These are phyloP conservation scores for Nelumbo lutea DNA, from an alignment of 164 flowering plant species.

Conservation along the genomic window DNA sequence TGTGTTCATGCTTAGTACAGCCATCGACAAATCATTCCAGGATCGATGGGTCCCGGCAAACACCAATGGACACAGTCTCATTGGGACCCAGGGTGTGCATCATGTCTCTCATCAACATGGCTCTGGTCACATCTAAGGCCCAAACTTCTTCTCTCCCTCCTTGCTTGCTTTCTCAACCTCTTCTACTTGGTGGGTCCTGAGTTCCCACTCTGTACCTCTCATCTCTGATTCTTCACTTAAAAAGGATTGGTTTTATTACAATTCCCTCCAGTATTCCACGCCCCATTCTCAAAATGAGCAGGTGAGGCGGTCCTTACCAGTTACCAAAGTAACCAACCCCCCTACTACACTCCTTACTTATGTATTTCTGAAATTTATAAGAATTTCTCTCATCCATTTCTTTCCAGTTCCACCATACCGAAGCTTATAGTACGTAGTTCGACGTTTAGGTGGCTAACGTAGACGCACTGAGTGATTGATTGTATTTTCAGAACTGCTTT, in stretches of 20 bases:
- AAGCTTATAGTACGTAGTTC: no score
- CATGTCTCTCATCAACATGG: conserved; percentile 87
- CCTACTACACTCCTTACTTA: conserved; percentile 30
- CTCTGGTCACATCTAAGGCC: conserved; percentile 67
- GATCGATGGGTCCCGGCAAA: conserved; percentile 90
- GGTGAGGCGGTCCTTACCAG: conserved; percentile 84
- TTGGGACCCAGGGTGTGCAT: conserved; percentile 71
- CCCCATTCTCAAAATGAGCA: conserved; percentile 75
- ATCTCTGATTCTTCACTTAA: conserved; percentile 24
- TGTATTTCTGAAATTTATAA: no score
- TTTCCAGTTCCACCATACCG: no score
- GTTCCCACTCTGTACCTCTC: conserved; percentile 37
- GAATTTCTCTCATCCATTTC: no score
- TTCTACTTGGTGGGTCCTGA: conserved; percentile 49
- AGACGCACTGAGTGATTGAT: no score
- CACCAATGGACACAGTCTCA: conserved; percentile 98
- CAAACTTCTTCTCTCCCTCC: conserved; percentile 24
- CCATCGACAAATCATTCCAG: conserved; percentile 71
- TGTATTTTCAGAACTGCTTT: no score
- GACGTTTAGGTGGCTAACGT: no score
- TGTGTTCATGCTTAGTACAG: conserved; percentile 14
- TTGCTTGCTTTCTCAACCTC: conserved; percentile 41
- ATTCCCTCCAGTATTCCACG: conserved; percentile 71
- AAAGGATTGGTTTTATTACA: conserved; percentile 62
- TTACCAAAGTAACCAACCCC: conserved; percentile 39